Base-by-base conservation (phyloP, 306 rosid genomes). In the Cucurbita argyrosperma region DNA sequence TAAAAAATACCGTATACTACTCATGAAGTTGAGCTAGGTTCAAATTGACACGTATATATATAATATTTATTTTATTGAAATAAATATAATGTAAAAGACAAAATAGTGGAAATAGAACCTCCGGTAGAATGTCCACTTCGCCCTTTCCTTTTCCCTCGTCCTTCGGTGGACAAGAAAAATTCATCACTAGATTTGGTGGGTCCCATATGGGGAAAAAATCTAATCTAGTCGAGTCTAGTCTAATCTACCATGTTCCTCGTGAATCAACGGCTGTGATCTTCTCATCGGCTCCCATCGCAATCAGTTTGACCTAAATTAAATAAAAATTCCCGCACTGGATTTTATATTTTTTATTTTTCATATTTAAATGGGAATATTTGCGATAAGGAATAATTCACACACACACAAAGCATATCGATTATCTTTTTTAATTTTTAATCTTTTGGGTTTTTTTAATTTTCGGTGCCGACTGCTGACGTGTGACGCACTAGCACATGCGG, bases 401-500 rank as follows among this genome's bases (percentile, higher is more conserved):
- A n/a, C 71, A n/a, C 71, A 40, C 30, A 37, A 38, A 62, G 39
- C 68, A 62, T 47, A 62, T 38, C 68, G 10, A 43, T 43, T 21
- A 19, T n/a, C 10, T 42, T 10, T 0, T n/a, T 64, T 38, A 7
- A 8, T 40, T 13, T 0, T 1, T 63, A 7, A n/a, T 8, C 4
- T 39, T 38, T 39, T 3, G 1, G 6, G 0, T 61, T 37, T 61
- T n/a, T 1, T 6, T 18, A 18, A n/a, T 43, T 42, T 47, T 47
- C 18, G 72, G 54, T 55, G 6, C n/a, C 68, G 19, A 58, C 10
- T 57, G 76, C 78, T 78, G 80, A 78, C 70, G 74, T 51, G 82
- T 65, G 2, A 26, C 58, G 76, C 87, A 80, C 78, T 45, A 30
- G n/a, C 72, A 52, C 84, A 23, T 72, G 84, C 61, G 72, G 78